Conservation (phyloP, 2,329 filamentous ascomycete genomes). For the Tetracladium maxilliforme region DNA sequence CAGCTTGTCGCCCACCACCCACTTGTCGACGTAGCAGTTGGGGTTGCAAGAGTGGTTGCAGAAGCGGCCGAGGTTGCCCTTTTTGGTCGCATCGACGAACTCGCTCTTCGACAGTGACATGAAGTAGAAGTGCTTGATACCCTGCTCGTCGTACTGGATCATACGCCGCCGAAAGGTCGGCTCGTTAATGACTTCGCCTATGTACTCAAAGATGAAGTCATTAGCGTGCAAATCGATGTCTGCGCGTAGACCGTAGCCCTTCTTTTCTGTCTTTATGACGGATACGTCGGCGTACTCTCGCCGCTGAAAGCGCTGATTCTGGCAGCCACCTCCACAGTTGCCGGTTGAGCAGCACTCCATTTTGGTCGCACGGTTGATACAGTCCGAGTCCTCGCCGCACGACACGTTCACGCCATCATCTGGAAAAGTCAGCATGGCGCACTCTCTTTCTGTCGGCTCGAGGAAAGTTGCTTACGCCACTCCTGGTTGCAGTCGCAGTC, state of each 20-base stretch:
- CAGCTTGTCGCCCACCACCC: slow-evolving; percentile 93
- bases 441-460: slow-evolving; percentile 3
- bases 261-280: slow-evolving; percentile 96
- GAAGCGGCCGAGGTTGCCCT: slow-evolving; percentile 88
- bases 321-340: slow-evolving; percentile 77
- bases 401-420: slow-evolving; percentile 59
- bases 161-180: slow-evolving; percentile 77
- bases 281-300: slow-evolving; percentile 83
- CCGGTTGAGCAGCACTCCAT: slow-evolving; percentile 98
- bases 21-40: slow-evolving; percentile 98
- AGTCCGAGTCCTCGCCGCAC: slow-evolving; percentile 92
- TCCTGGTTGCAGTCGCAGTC: slow-evolving; percentile 93
- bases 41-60: slow-evolving; percentile 99
- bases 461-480: slow-evolving; percentile 65
- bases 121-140: slow-evolving; percentile 99
- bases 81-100: slow-evolving; percentile 95
- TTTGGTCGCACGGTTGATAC: slow-evolving; percentile 95
- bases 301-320: slow-evolving; percentile 89
- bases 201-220: slow-evolving; percentile 96
- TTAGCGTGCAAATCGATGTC: slow-evolving; percentile 63
- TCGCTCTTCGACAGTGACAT: slow-evolving; percentile 96
- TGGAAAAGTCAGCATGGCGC: slow-evolving; percentile 23
- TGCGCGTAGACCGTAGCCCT: slow-evolving; percentile 82
- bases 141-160: slow-evolving; percentile 85
- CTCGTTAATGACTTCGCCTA: slow-evolving; percentile 96